A percentile compares a stretch with the other conserved stretches of the same genome.
Evolutionary conservation across 176 grass and related monocot genomes (phyloP).

Genomic region (Ensete glaucum): DNA sequence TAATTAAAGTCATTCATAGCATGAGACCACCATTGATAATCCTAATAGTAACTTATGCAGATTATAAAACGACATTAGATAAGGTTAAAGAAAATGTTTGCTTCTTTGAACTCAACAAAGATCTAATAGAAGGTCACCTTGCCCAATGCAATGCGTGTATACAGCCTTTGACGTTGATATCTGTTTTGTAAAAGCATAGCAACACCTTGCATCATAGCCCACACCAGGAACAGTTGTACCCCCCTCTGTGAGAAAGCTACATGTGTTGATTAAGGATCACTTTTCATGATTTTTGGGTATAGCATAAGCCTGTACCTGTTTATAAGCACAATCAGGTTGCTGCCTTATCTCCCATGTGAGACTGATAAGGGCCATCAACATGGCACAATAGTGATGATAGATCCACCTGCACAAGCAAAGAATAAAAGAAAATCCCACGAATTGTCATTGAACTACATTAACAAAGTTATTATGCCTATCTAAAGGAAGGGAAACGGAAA

Average conservation of each 20-base stretch:
- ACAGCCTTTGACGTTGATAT: slow-evolving; percentile 95
- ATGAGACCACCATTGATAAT: too few relatives aligned
- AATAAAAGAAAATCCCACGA: background rate
- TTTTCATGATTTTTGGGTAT: background rate
- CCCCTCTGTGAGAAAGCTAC: slow-evolving; percentile 44
- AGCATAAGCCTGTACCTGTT: slow-evolving; percentile 3
- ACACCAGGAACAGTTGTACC: slow-evolving; percentile 84
- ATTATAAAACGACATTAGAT: background rate
- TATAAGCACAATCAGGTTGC: slow-evolving; percentile 17
- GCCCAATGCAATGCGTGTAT: slow-evolving; percentile 92
- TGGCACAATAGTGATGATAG: slow-evolving; percentile 21
- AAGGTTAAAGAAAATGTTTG: background rate
- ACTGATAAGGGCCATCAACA: slow-evolving; percentile 20
- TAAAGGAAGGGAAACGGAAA: background rate
- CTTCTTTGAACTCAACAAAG: background rate
- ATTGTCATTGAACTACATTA: background rate
- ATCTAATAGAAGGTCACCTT: slow-evolving; percentile 37
- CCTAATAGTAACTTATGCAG: background rate
- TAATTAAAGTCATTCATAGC: too few relatives aligned
- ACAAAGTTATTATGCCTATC: background rate
- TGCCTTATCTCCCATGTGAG: slow-evolving; percentile 22
- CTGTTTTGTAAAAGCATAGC: slow-evolving; percentile 98
- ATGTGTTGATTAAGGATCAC: background rate
- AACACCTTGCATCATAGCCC: slow-evolving; percentile 98
- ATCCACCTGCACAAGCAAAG: slow-evolving; percentile 16